Base-by-base conservation (phyloP, 2,329 filamentous ascomycete genomes). In the Ophiostoma ulmi region DNA sequence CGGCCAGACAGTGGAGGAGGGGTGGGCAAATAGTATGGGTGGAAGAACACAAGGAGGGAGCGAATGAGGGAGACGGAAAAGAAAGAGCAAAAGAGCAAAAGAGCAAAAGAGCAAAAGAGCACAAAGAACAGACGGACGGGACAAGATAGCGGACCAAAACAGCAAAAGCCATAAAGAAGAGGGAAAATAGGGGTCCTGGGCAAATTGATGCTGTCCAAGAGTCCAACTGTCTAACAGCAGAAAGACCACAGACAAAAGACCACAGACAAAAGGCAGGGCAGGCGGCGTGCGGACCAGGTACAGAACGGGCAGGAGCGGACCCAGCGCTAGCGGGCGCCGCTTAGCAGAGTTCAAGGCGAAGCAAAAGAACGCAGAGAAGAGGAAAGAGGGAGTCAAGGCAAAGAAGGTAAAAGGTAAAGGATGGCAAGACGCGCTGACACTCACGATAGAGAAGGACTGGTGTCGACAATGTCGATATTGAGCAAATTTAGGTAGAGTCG, bases 151-250 rank as follows among this genome's bases (percentile, higher is more conserved):
- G 35, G 63, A 20, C 63, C 35, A 65, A 26, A 39, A 65, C 63
- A 36, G 63, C 63, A 65, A 35, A 36, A 38, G 63, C 63, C 36
- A 65, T 38, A 17, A 31, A 17, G 17, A 48, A 36, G 61, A 36
- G 36, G 35, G 26, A 58, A 65, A 65, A 65, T 65, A 65, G 63
- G 63, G 63, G 63, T 65, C 63, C 63, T 65, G 36, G 58, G 58
- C 22, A 61, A 61, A 61, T 61, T 17, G 22, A 55, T 17, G 26
- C 44, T 11, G 38, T 39, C 44, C 6, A 48, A 48, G 10, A 1
- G 26, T 31, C 26, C 26, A 31, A 31, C 31, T 3, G 31, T 31
- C 31, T 3, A 31, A 31, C 31, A 31, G 26, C 26, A 31, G 6
- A 58, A 26, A 17, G n/a, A 26, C 52, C 4, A 58, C 14, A 58